Evolutionary conservation across 1,139 yeast genomes (phyloP), one percentile per base, ranked within the genome.

Genomic region (Geotrichum bryndzae): DNA sequence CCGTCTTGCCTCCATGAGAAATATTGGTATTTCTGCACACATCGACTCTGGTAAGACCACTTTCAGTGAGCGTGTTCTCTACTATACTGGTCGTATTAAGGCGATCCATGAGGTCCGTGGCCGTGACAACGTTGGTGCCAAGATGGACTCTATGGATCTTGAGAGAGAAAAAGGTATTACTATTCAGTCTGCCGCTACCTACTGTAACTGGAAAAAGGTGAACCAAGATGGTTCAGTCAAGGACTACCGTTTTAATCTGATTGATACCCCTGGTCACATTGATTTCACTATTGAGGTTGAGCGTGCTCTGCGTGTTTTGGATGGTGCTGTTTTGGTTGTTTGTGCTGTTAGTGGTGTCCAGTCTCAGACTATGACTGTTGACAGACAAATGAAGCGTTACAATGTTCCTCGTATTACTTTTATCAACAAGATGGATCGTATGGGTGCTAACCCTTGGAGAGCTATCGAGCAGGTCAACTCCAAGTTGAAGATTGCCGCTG

Each of bases 341-440:
- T 94, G 99, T 82, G 98, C 99, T 18, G 99, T 94, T 61, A 85
- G 96, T 41, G 99, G 99, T 72, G 99, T 94, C 58, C 99, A 94
- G 78, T 90, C 97, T 7, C 99, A 94, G 78, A 94, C 99, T 22
- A 97, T 94, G 65, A 94, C 99, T 57, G 99, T 94, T 59, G 99
- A 94, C 76, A 87, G 99, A 75, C 99, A 94, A 79, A 95, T 95
- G 99, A 86, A 97, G 71, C 87, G 99, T 74, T 95, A 94, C 77
- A 91, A 94, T 74, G 96, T 94, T 72, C 99, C 99, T 62, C 85
- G 99, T 74, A 82, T 95, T 63, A 94, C 99, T 13, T 95, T 94
- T 71, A 88, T 94, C 75, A 94, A 94, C 79, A 94, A 94, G 80
- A 92, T 94, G 98, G 99, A 94, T 77, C 86, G 99, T 74, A 90